A percentile compares a stretch with the other conserved stretches of the same genome.
These are phyloP conservation scores for Diaporthe humulicola DNA, from an alignment of 2,329 filamentous ascomycete genomes.

Conservation along the genomic window DNA sequence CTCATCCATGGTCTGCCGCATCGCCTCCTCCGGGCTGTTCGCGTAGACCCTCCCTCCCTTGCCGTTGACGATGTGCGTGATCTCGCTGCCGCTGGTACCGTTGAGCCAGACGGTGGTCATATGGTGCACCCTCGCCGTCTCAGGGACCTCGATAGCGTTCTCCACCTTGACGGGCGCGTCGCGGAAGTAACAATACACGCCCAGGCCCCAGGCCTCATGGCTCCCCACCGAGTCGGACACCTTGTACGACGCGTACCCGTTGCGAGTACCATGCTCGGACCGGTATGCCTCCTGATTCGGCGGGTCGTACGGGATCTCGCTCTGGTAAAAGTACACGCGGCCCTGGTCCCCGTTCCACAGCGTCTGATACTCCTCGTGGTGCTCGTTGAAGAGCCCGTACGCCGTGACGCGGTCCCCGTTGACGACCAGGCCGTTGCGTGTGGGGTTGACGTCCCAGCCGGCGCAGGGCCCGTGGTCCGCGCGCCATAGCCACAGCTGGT, in stretches of 20 bases:
- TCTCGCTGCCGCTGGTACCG: conserved; percentile 48
- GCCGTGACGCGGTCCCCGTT: conserved; percentile 49
- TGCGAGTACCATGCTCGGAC: conserved; percentile 43
- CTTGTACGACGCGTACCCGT: conserved; percentile 51
- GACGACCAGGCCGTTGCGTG: conserved; percentile 48
- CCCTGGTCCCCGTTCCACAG: conserved; percentile 49
- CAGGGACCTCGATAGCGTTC: conserved; percentile 50
- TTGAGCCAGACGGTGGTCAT: conserved; percentile 50
- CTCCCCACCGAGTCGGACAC: conserved; percentile 46
- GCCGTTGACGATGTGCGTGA: conserved; percentile 49
- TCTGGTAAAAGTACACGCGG: conserved; percentile 52
- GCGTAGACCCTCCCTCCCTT: conserved; percentile 47
- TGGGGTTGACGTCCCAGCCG: conserved; percentile 48
- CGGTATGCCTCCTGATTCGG: conserved; percentile 48
- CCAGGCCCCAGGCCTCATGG: conserved; percentile 51
- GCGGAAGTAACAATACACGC: conserved; percentile 51
- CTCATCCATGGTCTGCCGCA: conserved; percentile 49
- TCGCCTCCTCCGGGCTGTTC: conserved; percentile 47
- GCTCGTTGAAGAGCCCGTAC: conserved; percentile 52
- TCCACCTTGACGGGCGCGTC: conserved; percentile 50
- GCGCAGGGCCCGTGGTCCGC: conserved; percentile 48
- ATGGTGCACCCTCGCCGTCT: conserved; percentile 48
- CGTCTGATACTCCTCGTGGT: conserved; percentile 51
- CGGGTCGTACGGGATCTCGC: conserved; percentile 51
- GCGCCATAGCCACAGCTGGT: conserved; percentile 52